Evolutionary conservation across 805 yeast genomes (phyloP).

Genomic region (Pichia nanzhaoensis): DNA sequence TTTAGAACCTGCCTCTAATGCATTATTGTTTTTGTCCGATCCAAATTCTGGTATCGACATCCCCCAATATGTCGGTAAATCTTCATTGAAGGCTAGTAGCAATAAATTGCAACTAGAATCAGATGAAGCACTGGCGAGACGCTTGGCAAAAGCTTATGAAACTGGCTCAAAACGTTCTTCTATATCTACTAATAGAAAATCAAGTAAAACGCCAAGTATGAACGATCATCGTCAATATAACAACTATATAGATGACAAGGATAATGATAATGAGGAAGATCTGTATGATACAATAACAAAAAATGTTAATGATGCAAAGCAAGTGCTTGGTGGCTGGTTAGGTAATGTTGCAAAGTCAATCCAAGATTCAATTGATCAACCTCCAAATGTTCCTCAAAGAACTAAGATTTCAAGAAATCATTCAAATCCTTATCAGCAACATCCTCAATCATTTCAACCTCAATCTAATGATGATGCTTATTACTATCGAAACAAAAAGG

Average conservation of each 20-base stretch:
- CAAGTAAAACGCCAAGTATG: slow-evolving; percentile 4
- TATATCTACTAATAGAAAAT: neutral
- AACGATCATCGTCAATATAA: neutral
- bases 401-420: slow-evolving; percentile 1
- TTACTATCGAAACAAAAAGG: neutral
- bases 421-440: slow-evolving; percentile 6
- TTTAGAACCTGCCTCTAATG: slow-evolving; percentile 83
- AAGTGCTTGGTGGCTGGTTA: slow-evolving; percentile 73
- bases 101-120: slow-evolving; percentile 24
- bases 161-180: slow-evolving; percentile 10
- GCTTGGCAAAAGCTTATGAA: slow-evolving; percentile 60
- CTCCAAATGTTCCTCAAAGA: neutral
- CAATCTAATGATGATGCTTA: neutral
- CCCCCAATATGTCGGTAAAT: slow-evolving; percentile 27
- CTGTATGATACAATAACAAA: slow-evolving; percentile 57
- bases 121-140: slow-evolving; percentile 80
- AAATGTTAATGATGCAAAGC: slow-evolving; percentile 75
- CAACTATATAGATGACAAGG: slow-evolving; percentile 19
- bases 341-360: slow-evolving; percentile 53
- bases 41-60: slow-evolving; percentile 53
- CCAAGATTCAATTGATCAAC: slow-evolving; percentile 17
- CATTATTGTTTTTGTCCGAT: slow-evolving; percentile 72
- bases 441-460: slow-evolving; percentile 1
- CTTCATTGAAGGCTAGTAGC: slow-evolving; percentile 28
- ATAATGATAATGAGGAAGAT: slow-evolving; percentile 37